Percentiles rank a stretch among this genome's conserved stretches.
Evolutionary conservation across 192 early-diverging fungal genomes (phyloP).

Genomic region (Coemansia sp.): DNA sequence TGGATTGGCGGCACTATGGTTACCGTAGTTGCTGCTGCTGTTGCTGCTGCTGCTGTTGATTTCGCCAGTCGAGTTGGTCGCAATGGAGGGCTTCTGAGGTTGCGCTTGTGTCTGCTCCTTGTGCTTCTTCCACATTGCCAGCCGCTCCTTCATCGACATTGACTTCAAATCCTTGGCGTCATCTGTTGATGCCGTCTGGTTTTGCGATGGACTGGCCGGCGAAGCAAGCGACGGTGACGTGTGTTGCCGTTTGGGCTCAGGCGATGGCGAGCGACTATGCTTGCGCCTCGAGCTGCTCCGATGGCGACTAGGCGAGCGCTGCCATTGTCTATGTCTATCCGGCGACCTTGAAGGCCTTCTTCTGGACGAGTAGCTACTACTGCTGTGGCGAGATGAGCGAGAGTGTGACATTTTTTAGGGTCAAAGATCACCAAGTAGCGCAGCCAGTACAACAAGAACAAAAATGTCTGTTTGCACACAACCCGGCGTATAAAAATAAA

Average conservation of each 20-base stretch:
- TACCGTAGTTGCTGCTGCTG: too few species aligned
- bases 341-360: slow-evolving; percentile 27
- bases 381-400: slow-evolving; percentile 22
- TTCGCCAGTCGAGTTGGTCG: too few species aligned
- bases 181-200: slow-evolving; percentile 21
- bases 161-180: slow-evolving; percentile 61
- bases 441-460: background rate
- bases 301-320: background rate
- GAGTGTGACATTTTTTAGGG: slow-evolving; percentile 33
- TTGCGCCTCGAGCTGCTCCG: background rate
- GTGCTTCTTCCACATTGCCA: slow-evolving; percentile 79
- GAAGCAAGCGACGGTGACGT: background rate
- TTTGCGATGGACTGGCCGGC: slow-evolving; percentile 6
- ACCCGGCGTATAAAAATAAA: background rate
- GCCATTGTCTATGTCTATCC: background rate
- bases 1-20: background rate
- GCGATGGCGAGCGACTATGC: slow-evolving; percentile 20
- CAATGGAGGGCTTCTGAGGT: too few species aligned
- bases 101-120: slow-evolving; percentile 54
- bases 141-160: slow-evolving; percentile 71
- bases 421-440: background rate
- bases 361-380: slow-evolving; percentile 20
- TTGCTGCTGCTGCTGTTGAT: too few species aligned
- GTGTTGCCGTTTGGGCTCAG: background rate
- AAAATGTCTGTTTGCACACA: background rate